Evolutionary conservation across 208 protist genomes (phyloP).

Genomic region (Leishmania guyanensis): DNA sequence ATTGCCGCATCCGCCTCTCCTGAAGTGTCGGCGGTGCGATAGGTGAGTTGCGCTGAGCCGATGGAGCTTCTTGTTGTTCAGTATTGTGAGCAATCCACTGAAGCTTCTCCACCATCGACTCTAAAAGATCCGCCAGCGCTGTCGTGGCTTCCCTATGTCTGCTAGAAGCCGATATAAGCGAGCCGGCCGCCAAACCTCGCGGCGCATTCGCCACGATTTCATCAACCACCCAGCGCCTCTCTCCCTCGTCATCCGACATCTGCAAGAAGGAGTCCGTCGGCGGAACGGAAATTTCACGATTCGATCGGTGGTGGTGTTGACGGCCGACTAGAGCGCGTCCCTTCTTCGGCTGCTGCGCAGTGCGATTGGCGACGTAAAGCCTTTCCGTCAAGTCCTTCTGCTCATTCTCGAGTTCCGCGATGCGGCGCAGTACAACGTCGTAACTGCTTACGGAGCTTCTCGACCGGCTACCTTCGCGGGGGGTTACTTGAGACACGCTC

Average conservation of each 20-base stretch:
- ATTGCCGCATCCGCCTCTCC: not conserved
- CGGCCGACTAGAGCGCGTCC: too few relatives aligned
- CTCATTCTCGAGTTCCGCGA: constrained; percentile 18
- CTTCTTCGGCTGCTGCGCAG: not conserved
- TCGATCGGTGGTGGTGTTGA: not conserved
- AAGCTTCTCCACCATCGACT: constrained; percentile 8
- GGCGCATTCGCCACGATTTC: not conserved
- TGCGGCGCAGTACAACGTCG: constrained; percentile 9
- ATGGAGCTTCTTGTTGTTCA: not conserved
- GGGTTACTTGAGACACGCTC: constrained; percentile 3
- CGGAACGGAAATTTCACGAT: not conserved
- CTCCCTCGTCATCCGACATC: not conserved
- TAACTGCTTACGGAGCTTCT: not conserved
- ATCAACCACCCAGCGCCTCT: not conserved
- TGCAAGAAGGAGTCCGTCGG: not conserved
- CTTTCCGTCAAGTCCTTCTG: constrained; percentile 7
- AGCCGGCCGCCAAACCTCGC: not conserved
- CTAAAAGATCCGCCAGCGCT: not conserved
- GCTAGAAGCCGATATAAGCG: too few relatives aligned
- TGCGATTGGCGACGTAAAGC: constrained; percentile 1
- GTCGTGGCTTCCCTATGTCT: not conserved
- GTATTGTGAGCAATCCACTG: not conserved
- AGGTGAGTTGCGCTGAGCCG: too few relatives aligned
- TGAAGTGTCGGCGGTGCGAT: not conserved
- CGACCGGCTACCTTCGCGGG: constrained; percentile 18